A percentile compares a stretch with the other conserved stretches of the same genome.
Conservation (phyloP, 306 rosid genomes). For the Dalbergia cochinchinensis region DNA sequence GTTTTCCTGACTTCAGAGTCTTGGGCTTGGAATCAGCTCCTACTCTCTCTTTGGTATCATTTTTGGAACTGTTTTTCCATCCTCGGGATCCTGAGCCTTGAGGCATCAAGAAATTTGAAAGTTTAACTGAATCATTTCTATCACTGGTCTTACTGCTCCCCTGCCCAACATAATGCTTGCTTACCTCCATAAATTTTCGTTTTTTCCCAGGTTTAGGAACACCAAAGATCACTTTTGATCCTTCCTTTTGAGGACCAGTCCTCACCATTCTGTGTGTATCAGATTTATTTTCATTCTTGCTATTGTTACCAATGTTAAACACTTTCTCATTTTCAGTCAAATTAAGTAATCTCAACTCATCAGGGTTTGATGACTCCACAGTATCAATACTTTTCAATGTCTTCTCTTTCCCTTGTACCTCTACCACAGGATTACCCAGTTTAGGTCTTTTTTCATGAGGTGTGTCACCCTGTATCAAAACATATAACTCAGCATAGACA, state of each 20-base stretch:
- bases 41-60: constrained; percentile 64
- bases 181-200: constrained; percentile 97
- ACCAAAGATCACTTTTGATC: constrained; percentile 79
- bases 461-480: constrained; percentile 74
- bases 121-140: constrained; percentile 68
- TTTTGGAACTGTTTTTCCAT: constrained; percentile 70
- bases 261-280: constrained; percentile 61
- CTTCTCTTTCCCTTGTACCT: constrained; percentile 69
- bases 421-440: constrained; percentile 63
- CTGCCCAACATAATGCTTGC: constrained; percentile 87
- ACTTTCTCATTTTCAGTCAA: constrained; percentile 69
- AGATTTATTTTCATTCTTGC: constrained; percentile 65
- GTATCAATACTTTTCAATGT: constrained; percentile 48
- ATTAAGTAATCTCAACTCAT: constrained; percentile 60
- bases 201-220: constrained; percentile 98
- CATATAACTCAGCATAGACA: constrained; percentile 44
- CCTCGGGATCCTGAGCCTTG: constrained; percentile 75
- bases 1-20: constrained; percentile 66
- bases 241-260: constrained; percentile 89
- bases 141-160: constrained; percentile 61
- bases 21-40: constrained; percentile 70
- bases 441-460: constrained; percentile 87
- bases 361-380: constrained; percentile 58
- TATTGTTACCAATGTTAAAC: constrained; percentile 82
- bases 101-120: constrained; percentile 69